Evolutionary conservation across 306 rosid species (phyloP).

Genomic region (Cyamopsis tetragonoloba): DNA sequence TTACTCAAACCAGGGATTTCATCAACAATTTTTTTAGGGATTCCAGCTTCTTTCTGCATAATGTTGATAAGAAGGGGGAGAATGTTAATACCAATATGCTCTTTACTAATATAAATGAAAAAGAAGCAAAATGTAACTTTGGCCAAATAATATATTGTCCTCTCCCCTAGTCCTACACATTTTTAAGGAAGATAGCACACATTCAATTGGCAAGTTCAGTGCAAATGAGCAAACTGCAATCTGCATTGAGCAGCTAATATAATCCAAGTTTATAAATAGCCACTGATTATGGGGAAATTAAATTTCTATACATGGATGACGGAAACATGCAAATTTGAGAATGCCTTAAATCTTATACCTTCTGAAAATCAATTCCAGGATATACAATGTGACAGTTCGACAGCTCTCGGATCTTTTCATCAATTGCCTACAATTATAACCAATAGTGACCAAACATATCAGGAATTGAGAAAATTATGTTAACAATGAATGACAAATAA

Average conservation of each 20-base stretch:
- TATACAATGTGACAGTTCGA: slow-evolving; percentile 94
- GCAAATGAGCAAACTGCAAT: slow-evolving; percentile 14
- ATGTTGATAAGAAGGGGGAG: background rate
- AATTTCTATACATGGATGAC: background rate
- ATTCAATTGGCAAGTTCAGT: background rate
- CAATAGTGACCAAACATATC: slow-evolving; percentile 6
- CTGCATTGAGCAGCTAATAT: slow-evolving; percentile 14
- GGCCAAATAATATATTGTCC: slow-evolving; percentile 1
- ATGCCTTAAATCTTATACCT: slow-evolving; percentile 68
- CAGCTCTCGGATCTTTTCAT: slow-evolving; percentile 92
- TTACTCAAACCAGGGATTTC: slow-evolving; percentile 95
- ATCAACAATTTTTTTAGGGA: slow-evolving; percentile 62
- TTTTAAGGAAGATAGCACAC: slow-evolving; percentile 1
- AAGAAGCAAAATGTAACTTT: slow-evolving; percentile 7
- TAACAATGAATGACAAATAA: slow-evolving; percentile 11
- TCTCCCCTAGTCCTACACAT: slow-evolving; percentile 8
- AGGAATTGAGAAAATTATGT: slow-evolving; percentile 11
- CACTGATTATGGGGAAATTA: background rate
- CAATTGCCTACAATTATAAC: slow-evolving; percentile 69
- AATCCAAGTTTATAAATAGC: slow-evolving; percentile 15
- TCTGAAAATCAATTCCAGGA: slow-evolving; percentile 74
- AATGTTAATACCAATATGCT: slow-evolving; percentile 5
- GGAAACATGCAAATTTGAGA: background rate
- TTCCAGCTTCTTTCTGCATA: slow-evolving; percentile 87
- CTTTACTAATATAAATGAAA: background rate